phyloP scores from a whole-genome alignment of 768 basidiomycete species.

The Lactarius evosmus region DNA sequence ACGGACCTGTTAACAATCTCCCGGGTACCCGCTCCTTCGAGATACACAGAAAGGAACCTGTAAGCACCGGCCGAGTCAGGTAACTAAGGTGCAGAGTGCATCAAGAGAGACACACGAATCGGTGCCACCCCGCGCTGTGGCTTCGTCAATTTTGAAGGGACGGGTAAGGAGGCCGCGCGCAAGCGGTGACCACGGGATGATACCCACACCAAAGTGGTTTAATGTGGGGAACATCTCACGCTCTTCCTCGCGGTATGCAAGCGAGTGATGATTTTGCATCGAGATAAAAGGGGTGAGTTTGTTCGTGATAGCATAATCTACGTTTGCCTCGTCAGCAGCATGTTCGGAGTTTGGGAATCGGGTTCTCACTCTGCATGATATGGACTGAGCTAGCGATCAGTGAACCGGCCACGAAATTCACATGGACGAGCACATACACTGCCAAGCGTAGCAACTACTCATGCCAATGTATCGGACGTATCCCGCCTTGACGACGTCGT shows the following conservation, averaged over 20 bases:
- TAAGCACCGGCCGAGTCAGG: background rate
- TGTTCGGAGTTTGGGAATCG: constrained; percentile 8
- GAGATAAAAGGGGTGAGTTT: constrained; percentile 23
- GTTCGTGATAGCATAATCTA: too few species aligned
- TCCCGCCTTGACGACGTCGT: too few species aligned
- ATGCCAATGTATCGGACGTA: too few species aligned
- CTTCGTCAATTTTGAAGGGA: constrained; percentile 1
- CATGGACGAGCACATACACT: constrained; percentile 27
- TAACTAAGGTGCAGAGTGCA: too few species aligned
- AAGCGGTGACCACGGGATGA: too few species aligned
- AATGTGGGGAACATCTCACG: too few species aligned
- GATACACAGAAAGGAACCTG: too few species aligned
- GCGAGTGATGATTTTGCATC: constrained; percentile 32
- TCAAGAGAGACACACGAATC: constrained; percentile 7
- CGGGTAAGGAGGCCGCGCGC: too few species aligned
- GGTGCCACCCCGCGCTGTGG: constrained; percentile 3
- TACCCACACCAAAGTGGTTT: too few species aligned
- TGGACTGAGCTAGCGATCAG: constrained; percentile 17
- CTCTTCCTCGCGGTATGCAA: constrained; percentile 42
- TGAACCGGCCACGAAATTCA: constrained; percentile 1
- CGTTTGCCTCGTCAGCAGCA: constrained; percentile 19
- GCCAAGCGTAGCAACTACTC: too few species aligned
- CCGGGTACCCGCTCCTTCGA: too few species aligned
- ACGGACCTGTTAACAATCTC: constrained; percentile 25
- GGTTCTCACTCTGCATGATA: too few species aligned